Percentiles rank a stretch among this genome's conserved stretches.
Conservation (phyloP, 352 stramenopile species). For the Phytophthora sojae region DNA sequence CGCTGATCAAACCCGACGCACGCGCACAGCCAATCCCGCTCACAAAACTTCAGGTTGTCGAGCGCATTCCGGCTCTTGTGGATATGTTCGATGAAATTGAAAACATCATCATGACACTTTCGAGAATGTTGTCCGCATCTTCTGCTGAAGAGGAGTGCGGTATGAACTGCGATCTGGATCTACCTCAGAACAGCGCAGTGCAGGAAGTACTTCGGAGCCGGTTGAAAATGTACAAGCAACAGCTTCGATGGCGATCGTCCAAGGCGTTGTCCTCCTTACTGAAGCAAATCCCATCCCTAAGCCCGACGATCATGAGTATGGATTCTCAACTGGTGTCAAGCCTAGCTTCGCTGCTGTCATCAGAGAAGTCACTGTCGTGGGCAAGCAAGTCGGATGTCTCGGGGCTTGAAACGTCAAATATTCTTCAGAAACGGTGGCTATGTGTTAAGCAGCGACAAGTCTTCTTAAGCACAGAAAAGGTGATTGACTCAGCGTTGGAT, state of each 20-base stretch:
- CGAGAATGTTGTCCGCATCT: conserved; percentile 49
- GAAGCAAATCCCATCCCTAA: conserved; percentile 71
- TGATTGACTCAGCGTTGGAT: conserved; percentile 79
- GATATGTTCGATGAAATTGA: conserved; percentile 85
- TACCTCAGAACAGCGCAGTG: conserved; percentile 72
- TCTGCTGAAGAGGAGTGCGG: conserved; percentile 38
- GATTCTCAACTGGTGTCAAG: conserved; percentile 77
- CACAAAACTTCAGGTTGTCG: conserved; percentile 63
- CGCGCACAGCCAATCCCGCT: conserved; percentile 47
- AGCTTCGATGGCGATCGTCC: conserved; percentile 81
- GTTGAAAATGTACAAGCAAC: conserved; percentile 79
- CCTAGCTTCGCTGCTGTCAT: conserved; percentile 58
- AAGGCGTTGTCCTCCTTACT: conserved; percentile 78
- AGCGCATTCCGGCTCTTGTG: conserved; percentile 76
- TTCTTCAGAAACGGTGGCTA: conserved; percentile 73
- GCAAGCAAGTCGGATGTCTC: conserved; percentile 22
- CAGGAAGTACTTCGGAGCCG: conserved; percentile 63
- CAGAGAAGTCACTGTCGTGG: conserved; percentile 60
- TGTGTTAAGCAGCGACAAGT: conserved; percentile 78
- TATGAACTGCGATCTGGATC: conserved; percentile 54
- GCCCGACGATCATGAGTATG: conserved; percentile 42
- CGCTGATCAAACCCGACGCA: conserved; percentile 25
- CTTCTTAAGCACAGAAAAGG: conserved; percentile 71
- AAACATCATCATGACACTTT: conserved; percentile 57
- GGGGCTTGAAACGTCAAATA: conserved; percentile 25